phyloP scores from a whole-genome alignment of 2,329 filamentous ascomycete genomes.

The Dactylonectria macrodidyma region DNA sequence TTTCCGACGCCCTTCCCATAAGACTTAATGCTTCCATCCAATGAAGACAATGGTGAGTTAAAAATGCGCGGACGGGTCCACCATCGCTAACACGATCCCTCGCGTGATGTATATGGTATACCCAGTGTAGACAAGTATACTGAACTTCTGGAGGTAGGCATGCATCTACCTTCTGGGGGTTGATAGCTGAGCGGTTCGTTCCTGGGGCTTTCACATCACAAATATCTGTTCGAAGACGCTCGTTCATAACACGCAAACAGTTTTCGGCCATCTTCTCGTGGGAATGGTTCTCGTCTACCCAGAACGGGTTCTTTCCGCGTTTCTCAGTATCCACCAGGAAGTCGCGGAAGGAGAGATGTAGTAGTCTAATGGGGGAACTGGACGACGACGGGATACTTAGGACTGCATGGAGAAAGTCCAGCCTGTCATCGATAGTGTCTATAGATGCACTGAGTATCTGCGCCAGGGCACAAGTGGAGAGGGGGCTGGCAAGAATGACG shows the following conservation, averaged over 20 bases:
- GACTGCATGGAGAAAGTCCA: constrained; percentile 39
- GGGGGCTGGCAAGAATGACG: constrained; percentile 4
- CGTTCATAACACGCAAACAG: constrained; percentile 20
- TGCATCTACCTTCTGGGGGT: constrained; percentile 3
- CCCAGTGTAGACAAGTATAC: constrained; percentile 60
- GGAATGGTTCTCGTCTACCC: constrained; percentile 53
- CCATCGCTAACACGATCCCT: constrained; percentile 46
- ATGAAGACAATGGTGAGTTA: constrained; percentile 56
- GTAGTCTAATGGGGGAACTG: constrained; percentile 11
- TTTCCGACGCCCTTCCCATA: constrained; percentile 41
- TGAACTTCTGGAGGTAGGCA: constrained; percentile 50
- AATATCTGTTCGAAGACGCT: constrained; percentile 9
- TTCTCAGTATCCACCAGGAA: constrained; percentile 52
- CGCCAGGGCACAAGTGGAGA: constrained; percentile 42
- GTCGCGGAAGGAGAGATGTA: constrained; percentile 54
- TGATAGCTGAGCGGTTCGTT: constrained; percentile 2
- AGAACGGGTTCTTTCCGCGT: constrained; percentile 50
- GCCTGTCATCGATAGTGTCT: constrained; percentile 31
- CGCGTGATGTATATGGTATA: constrained; percentile 50
- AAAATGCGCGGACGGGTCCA: constrained; percentile 52
- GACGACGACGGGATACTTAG: neutral
- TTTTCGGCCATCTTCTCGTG: constrained; percentile 50
- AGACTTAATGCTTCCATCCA: constrained; percentile 59
- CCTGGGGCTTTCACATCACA: constrained; percentile 13
- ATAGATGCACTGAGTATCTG: constrained; percentile 39